A percentile compares a stretch with the other conserved stretches of the same genome.
These are phyloP conservation scores for Ascosphaera pollenicola DNA, from an alignment of 2,329 filamentous ascomycete species.

Conservation along the genomic window DNA sequence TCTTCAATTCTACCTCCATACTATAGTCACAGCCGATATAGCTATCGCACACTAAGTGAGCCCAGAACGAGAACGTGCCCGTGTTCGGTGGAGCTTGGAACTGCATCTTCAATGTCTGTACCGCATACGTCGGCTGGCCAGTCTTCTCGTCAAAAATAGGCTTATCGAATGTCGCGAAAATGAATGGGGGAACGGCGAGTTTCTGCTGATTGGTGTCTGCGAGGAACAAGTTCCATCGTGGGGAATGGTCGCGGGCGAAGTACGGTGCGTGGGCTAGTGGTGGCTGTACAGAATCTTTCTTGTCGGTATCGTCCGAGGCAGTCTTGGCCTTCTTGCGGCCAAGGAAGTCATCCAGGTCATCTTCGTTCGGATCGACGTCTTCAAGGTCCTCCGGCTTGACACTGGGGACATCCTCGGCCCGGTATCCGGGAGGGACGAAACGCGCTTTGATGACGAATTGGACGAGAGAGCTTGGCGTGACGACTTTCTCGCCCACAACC, in stretches of 20 bases:
- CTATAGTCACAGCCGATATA: conserved; percentile 89
- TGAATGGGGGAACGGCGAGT: conserved; percentile 89
- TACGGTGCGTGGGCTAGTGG: conserved; percentile 82
- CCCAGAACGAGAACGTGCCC: conserved; percentile 82
- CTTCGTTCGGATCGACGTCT: conserved; percentile 81
- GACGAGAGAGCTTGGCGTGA: conserved; percentile 80
- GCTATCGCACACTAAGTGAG: conserved; percentile 85
- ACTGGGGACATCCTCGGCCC: conserved; percentile 44
- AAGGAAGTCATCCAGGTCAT: conserved; percentile 66
- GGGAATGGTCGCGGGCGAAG: conserved; percentile 70
- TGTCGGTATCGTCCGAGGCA: conserved; percentile 30
- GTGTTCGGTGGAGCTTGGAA: conserved; percentile 86
- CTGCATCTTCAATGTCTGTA: conserved; percentile 93
- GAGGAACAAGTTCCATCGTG: conserved; percentile 85
- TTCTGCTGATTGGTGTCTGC: conserved; percentile 87
- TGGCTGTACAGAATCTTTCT: conserved; percentile 45
- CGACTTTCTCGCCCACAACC: conserved; percentile 79
- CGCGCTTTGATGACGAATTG: conserved; percentile 90
- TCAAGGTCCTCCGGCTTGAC: conserved; percentile 63
- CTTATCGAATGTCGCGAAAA: conserved; percentile 83
- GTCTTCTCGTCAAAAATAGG: conserved; percentile 51
- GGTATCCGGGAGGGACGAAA: conserved; percentile 59
- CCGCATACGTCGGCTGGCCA: conserved; percentile 74
- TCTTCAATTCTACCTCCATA: conserved; percentile 69
- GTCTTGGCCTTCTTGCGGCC: conserved; percentile 39